Percentiles rank a stretch among this genome's conserved stretches.
Conservation (phyloP, 1,139 yeast genomes). For the Diutina catenulata region DNA sequence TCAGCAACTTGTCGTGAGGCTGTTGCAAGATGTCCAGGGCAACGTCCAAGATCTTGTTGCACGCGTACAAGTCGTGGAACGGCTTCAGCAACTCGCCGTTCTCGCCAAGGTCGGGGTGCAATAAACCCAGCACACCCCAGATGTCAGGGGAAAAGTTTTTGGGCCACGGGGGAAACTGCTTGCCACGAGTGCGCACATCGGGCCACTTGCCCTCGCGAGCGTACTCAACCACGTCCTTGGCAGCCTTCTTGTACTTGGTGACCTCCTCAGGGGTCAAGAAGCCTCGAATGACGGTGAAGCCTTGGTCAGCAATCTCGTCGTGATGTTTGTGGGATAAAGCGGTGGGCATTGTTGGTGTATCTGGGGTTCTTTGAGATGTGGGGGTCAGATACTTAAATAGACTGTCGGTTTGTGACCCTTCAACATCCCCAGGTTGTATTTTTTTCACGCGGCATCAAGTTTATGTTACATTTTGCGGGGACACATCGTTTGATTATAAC, state of each 20-base stretch:
- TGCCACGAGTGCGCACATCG: conserved; percentile 40
- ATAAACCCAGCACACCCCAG: conserved; percentile 43
- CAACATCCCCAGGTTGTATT: too few relatives aligned
- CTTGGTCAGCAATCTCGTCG: conserved; percentile 29
- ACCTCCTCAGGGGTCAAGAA: conserved; percentile 33
- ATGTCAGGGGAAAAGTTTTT: conserved; percentile 41
- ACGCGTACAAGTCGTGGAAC: conserved; percentile 35
- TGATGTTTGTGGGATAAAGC: conserved; percentile 9
- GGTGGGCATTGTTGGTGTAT: background rate
- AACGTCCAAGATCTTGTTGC: conserved; percentile 27
- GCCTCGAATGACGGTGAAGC: conserved; percentile 31
- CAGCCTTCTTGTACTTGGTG: conserved; percentile 22
- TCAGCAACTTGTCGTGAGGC: conserved; percentile 22
- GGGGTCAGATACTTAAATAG: too few relatives aligned
- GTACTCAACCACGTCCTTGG: conserved; percentile 29
- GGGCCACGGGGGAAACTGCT: conserved; percentile 54
- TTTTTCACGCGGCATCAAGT: too few relatives aligned
- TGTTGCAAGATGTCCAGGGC: conserved; percentile 37
- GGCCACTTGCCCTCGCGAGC: conserved; percentile 44
- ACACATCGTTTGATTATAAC: too few relatives aligned
- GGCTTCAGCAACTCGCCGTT: conserved; percentile 18
- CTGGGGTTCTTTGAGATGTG: background rate
- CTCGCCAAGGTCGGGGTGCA: conserved; percentile 35
- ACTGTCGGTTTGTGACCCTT: too few relatives aligned
- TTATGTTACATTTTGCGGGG: too few relatives aligned